Evolutionary conservation across 2,329 filamentous ascomycete species (phyloP), one percentile per base, ranked within the genome.

Genomic region (Plectosphaerella sp.): DNA sequence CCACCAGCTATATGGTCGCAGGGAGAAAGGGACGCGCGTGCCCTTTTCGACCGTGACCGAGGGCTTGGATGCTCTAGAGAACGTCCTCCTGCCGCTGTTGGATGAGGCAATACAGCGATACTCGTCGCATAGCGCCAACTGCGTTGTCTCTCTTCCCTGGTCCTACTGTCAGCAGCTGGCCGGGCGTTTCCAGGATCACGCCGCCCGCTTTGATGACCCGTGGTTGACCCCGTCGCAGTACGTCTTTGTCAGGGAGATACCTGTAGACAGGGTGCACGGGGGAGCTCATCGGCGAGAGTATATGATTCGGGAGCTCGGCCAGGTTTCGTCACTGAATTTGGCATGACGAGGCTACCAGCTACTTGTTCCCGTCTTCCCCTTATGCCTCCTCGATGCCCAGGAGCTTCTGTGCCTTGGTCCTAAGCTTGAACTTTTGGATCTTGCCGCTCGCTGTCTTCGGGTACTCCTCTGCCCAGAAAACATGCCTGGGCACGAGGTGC

Each of bases 391-490:
- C 20, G 25, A 12, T 41, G 10, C 20, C 50, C 3, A 74, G 48
- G 8, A 72, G 48, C 57, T 70, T 66, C 59, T 65, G 68, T 1
- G 76, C 92, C 62, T 79, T 73, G 15, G 91, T 87, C 63, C 83
- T 81, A 62, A 97, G 68, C 73, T 87, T 93, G 67, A 88, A 97
- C 73, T 97, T 97, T 73, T 96, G 91, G 52, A 97, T 92, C 81
- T 99, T 99, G 22, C 93, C 93, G 67, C 91, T 96, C 6, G 91
- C 89, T 36, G 94, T 99, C 79, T 96, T 97, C 18, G 93, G 93
- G 66, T 89, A 95, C n/a, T 84, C 82, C 1, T 86, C 78, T 0
- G 89, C 77, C 80, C 89, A 96, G 65, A 96, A 96, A n/a, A 97
- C 80, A 65, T 93, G 83, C 69, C 89, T 94, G 0, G 93, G 93